phyloP scores from a whole-genome alignment of 352 stramenopile genomes.

The Phytopythium chamaehyphon region DNA sequence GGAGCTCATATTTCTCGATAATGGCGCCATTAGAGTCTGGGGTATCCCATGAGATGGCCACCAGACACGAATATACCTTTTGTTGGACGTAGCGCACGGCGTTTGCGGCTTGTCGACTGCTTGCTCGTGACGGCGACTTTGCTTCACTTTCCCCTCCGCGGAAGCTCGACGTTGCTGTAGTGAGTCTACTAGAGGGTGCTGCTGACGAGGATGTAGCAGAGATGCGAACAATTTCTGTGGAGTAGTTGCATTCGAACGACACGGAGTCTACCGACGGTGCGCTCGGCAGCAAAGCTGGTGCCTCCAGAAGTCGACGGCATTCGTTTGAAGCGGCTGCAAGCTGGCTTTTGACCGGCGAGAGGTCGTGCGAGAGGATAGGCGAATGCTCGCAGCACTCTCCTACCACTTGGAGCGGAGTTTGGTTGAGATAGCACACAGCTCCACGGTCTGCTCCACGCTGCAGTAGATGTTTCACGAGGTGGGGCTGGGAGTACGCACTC shows the following conservation, averaged over 20 bases:
- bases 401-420: constrained; percentile 41
- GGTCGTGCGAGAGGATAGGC: background rate
- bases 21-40: constrained; percentile 63
- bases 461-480: constrained; percentile 53
- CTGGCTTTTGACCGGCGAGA: background rate
- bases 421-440: constrained; percentile 45
- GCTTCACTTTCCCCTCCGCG: background rate
- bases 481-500: constrained; percentile 47
- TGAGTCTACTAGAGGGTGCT: constrained; percentile 3
- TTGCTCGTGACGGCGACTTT: background rate
- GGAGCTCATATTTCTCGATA: constrained; percentile 72
- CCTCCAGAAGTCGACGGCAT: constrained; percentile 35
- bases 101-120: background rate
- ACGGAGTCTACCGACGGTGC: constrained; percentile 22
- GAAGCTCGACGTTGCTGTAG: background rate
- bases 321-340: constrained; percentile 23
- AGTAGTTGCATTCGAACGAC: constrained; percentile 32
- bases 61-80: constrained; percentile 52
- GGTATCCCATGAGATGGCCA: constrained; percentile 45
- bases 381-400: constrained; percentile 50
- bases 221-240: constrained; percentile 34
- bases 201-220: constrained; percentile 18
- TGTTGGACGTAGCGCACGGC: constrained; percentile 26
- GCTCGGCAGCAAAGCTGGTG: constrained; percentile 22
- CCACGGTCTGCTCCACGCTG: constrained; percentile 48